Evolutionary conservation across 441 rosid genomes (phyloP).

Genomic region (Croton setiger): DNA sequence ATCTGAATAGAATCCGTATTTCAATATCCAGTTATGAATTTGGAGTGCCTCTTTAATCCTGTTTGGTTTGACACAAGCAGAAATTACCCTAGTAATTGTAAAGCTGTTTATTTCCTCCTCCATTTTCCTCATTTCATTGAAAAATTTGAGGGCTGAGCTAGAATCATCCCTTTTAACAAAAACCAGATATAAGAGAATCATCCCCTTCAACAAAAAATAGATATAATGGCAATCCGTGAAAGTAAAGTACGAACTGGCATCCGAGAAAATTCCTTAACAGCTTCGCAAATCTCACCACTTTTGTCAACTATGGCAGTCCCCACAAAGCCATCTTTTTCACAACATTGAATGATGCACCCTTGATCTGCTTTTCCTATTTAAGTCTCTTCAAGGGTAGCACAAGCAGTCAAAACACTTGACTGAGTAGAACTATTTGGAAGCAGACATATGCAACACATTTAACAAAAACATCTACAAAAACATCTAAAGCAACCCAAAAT

Average conservation of each 20-base stretch:
- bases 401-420: conserved; percentile 64
- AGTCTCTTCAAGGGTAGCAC: conserved; percentile 49
- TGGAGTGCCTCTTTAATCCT: conserved; percentile 48
- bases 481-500: conserved; percentile 44
- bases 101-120: conserved; percentile 49
- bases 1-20: conserved; percentile 48
- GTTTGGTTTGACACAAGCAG: conserved; percentile 55
- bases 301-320: conserved; percentile 60
- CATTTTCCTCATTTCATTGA: conserved; percentile 52
- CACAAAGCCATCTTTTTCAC: conserved; percentile 50
- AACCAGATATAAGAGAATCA: conserved; percentile 59
- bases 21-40: conserved; percentile 64
- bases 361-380: conserved; percentile 59
- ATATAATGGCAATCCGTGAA: conserved; percentile 76
- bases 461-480: no score
- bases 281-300: conserved; percentile 55
- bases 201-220: conserved; percentile 51
- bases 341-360: conserved; percentile 49
- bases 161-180: conserved; percentile 48
- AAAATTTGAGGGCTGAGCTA: conserved; percentile 47
- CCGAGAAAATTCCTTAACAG: conserved; percentile 50
- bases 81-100: conserved; percentile 53
- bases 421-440: conserved; percentile 57
- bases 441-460: conserved; percentile 42
- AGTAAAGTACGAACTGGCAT: conserved; percentile 54